Evolutionary conservation across 345 rosid species (phyloP), one percentile per base, ranked within the genome.

Genomic region (Moricandia arvensis): DNA sequence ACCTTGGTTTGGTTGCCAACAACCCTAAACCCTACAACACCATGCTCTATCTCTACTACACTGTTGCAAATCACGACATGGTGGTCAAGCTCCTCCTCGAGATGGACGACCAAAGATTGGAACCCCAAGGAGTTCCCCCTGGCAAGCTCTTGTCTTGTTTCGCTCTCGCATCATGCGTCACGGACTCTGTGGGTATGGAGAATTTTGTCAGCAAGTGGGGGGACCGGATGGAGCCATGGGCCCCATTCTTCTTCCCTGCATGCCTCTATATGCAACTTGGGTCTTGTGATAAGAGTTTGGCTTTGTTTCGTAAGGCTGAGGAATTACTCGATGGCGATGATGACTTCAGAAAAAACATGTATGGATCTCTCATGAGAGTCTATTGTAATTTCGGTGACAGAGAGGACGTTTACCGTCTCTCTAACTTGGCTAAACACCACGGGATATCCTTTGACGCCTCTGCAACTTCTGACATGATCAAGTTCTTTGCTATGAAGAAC

Each of bases 21-120:
- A 15, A 18, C 2, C 2, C 82, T 2, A 18, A 83, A 4, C 3
- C 76, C 0, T 91, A 83, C 68, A 85, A 78, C 72, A 75, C 74
- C 7, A 85, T 88, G 91, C 66, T 89, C 47, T 83, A 18, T 17
- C 88, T 91, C 26, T 87, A 91, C 69, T 11, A 18, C 49, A 74
- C 21, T 57, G 74, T 74, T 38, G 67, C 17, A 12, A 34, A 87
- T 33, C 53, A 74, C 26, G 86, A 87, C 75, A 85, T 83, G 76
- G 68, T 86, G 7, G 86, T 86, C 24, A 21, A 13, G 11, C 43
- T 89, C 34, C 68, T 85, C 68, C 66, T 75, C 31, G 90, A 89
- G 72, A 91, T 91, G 95, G 75, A 80, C 60, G 67, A 71, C 59
- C 64, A 62, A 1, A 81, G 85, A 3, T 68, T 87, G 5, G 30